Percentiles rank a stretch among this genome's conserved stretches.
Conservation (phyloP, 768 basidiomycete species). For the Myochromella boudieri region DNA sequence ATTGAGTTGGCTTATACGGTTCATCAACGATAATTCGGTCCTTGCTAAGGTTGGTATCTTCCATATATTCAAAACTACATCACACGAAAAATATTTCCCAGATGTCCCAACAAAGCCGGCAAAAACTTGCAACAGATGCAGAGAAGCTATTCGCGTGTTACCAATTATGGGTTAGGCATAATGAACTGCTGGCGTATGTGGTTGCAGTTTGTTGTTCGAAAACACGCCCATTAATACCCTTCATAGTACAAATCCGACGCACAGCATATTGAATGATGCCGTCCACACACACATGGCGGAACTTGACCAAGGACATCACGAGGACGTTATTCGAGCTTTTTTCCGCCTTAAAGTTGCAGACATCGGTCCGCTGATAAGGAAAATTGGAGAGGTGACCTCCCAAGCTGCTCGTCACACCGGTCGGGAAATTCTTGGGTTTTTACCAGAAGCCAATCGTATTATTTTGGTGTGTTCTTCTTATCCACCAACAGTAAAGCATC, state of each 20-base stretch:
- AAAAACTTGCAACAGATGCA: slow-evolving; percentile 75
- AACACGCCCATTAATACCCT: neutral
- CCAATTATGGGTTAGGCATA: slow-evolving; percentile 79
- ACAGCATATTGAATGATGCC: slow-evolving; percentile 68
- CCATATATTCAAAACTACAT: neutral
- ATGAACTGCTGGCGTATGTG: slow-evolving; percentile 58
- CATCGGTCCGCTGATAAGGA: slow-evolving; percentile 66
- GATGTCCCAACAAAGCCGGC: slow-evolving; percentile 81
- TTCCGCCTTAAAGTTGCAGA: slow-evolving; percentile 71
- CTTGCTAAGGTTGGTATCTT: slow-evolving; percentile 60
- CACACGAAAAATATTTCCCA: slow-evolving; percentile 26
- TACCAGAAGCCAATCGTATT: slow-evolving; percentile 70
- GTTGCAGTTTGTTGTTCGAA: neutral
- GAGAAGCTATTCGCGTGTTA: slow-evolving; percentile 84
- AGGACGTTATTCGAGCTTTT: slow-evolving; percentile 83
- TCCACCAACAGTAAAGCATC: neutral
- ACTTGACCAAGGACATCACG: slow-evolving; percentile 51
- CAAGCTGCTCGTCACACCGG: slow-evolving; percentile 42
- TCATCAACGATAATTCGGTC: slow-evolving; percentile 85
- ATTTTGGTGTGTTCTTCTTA: slow-evolving; percentile 54
- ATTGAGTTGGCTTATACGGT: slow-evolving; percentile 82
- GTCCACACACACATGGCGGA: slow-evolving; percentile 70
- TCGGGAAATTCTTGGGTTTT: slow-evolving; percentile 39
- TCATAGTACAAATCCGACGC: slow-evolving; percentile 51
- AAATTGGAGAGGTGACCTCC: slow-evolving; percentile 51